Percentiles rank a stretch among this genome's conserved stretches.
Conservation (phyloP, 169 alveolate genomes). For the Eimeria brunetti region DNA sequence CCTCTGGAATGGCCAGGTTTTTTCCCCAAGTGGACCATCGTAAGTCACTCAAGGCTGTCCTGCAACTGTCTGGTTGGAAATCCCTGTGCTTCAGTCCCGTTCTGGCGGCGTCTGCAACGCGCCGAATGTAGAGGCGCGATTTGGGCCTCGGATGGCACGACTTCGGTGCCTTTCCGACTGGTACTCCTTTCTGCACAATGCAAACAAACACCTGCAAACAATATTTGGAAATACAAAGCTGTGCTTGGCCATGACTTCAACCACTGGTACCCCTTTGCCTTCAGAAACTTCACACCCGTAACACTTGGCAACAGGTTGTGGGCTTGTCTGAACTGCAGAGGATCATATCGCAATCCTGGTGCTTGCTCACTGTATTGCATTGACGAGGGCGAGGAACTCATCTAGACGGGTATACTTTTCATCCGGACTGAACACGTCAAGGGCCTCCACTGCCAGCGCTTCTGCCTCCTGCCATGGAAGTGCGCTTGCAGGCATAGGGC, state of each 20-base stretch:
- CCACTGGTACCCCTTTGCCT: neutral
- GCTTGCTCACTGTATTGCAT: constrained; percentile 52
- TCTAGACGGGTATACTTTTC: constrained; percentile 52
- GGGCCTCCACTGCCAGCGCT: constrained; percentile 37
- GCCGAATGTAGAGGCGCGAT: constrained; percentile 41
- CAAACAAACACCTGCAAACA: neutral
- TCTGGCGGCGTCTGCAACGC: neutral
- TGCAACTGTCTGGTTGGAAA: neutral
- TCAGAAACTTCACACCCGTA: neutral
- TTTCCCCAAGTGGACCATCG: no score
- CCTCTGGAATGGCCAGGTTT: neutral
- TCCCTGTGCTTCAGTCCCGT: neutral
- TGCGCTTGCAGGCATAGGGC: neutral
- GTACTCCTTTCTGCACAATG: constrained; percentile 3
- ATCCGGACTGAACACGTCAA: constrained; percentile 58
- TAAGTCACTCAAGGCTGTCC: neutral
- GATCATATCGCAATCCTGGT: neutral
- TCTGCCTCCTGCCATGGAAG: constrained; percentile 32
- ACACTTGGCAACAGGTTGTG: neutral
- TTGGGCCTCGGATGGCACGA: constrained; percentile 57
- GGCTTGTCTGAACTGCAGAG: neutral
- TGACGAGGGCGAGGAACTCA: constrained; percentile 43
- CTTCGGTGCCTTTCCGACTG: constrained; percentile 20
- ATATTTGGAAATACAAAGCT: neutral
- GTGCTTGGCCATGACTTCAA: neutral